Evolutionary conservation across 225 moss, liverwort and hornwort genomes (phyloP).

Genomic region (Neckera pumila): DNA sequence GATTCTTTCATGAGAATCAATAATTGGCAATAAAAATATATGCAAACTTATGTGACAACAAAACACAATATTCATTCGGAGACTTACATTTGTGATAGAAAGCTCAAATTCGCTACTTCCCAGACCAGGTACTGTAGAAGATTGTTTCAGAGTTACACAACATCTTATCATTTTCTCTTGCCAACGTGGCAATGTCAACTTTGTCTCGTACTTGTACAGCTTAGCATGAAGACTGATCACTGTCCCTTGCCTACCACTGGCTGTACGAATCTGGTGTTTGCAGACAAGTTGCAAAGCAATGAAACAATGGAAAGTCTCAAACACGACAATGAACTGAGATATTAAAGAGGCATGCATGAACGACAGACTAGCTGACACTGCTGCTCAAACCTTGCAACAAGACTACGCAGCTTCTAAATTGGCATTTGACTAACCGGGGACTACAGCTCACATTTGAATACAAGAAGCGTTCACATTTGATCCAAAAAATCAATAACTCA

Average conservation of each 20-base stretch:
- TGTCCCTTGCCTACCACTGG: conserved; percentile 25
- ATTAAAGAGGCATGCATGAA: background rate
- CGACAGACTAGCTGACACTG: background rate
- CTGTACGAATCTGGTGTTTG: conserved; percentile 38
- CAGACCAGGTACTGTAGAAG: conserved; percentile 21
- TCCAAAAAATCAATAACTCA: background rate
- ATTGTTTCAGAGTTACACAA: conserved; percentile 21
- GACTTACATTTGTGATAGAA: conserved; percentile 34
- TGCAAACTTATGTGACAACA: background rate
- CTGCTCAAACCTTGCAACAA: background rate
- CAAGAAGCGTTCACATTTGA: background rate
- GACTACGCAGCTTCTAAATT: background rate
- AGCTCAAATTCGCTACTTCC: conserved; percentile 37
- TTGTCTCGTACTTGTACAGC: conserved; percentile 48
- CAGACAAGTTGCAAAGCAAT: background rate
- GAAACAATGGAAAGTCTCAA: background rate
- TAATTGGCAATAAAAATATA: background rate
- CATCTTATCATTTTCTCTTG: conserved; percentile 54
- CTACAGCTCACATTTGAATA: background rate
- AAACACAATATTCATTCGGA: background rate
- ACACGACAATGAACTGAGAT: background rate
- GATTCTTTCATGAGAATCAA: background rate
- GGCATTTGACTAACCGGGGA: background rate
- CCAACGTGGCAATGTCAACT: conserved; percentile 49
- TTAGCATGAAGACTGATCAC: conserved; percentile 37